Base-by-base conservation (phyloP, 345 rosid genomes). In the Cardamine resedifolia region DNA sequence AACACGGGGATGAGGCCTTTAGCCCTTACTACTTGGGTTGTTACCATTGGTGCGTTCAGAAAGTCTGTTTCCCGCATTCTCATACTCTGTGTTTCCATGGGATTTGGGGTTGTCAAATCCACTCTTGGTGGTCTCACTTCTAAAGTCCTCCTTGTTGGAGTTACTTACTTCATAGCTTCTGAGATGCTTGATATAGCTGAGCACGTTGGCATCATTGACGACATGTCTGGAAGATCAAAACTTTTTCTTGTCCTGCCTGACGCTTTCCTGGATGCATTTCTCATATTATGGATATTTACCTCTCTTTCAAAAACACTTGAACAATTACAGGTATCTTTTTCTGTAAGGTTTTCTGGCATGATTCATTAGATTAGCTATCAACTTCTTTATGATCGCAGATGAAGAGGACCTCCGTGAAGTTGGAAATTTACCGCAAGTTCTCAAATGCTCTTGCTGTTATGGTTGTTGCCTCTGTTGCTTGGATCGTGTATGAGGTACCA, bases 91-190 rank as follows among this genome's bases (percentile, higher is more conserved):
- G 88, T 91, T 71, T 88, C 99, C 27, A 95, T 95, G 98, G 99
- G 99, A 45, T 95, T 87, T 64, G 99, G 99, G 75, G 99, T 95
- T 71, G 96, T 95, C 28, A 80, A 97, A 72, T 93, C 98, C 48
- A 95, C 98, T 58, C 95, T 95, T 50, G 99, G 99, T 64, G 99
- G 96, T 64, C 94, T 95, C 79, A 91, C 98, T 47, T 85, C 96
- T 4, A 95, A 95, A 84, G 97, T 95, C 73, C 85, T 95, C 64
- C 90, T 91, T 66, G 81, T 91, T 78, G 98, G 99, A 34, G 49
- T 64, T 34, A 91, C 98, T 76, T 95, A 91, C 80, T 91, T 95
- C 73, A 61, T 95, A 74, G 99, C 99, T 55, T 87, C 99, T 21
- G 96, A 91, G 73, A 78, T 90, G 71, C 89, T 91, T 51, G 88